Evolutionary conservation across 441 rosid species (phyloP).

Genomic region (Gossypium schwendimanii): DNA sequence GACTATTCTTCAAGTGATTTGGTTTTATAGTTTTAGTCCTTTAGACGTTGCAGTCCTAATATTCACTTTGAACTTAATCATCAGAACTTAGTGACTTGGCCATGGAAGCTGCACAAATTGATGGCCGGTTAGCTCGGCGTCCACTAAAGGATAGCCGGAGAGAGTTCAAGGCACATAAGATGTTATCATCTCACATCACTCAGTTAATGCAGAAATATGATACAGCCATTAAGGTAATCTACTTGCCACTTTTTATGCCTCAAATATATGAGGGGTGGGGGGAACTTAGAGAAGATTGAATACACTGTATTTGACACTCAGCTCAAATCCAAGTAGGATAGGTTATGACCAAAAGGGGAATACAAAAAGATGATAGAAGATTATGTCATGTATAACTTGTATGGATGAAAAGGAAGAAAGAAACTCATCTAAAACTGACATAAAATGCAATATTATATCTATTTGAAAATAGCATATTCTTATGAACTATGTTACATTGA

Average conservation of each 20-base stretch:
- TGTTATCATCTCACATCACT: slow-evolving; percentile 44
- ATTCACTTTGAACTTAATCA: slow-evolving; percentile 8
- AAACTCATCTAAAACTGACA: neutral
- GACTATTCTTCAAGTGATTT: slow-evolving; percentile 11
- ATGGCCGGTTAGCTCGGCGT: slow-evolving; percentile 71
- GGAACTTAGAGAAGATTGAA: neutral
- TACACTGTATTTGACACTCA: neutral
- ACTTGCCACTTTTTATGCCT: neutral
- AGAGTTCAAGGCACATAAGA: slow-evolving; percentile 62
- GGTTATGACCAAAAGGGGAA: neutral
- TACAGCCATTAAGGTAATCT: slow-evolving; percentile 48
- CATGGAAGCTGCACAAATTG: slow-evolving; percentile 58
- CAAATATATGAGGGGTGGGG: neutral
- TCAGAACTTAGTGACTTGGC: slow-evolving; percentile 58
- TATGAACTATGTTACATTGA: neutral
- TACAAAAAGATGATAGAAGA: neutral
- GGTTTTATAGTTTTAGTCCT: neutral
- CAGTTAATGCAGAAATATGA: slow-evolving; percentile 30
- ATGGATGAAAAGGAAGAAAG: neutral
- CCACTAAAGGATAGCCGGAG: slow-evolving; percentile 40
- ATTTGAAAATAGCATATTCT: neutral
- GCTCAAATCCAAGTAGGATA: neutral
- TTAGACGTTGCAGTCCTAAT: neutral
- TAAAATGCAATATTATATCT: neutral
- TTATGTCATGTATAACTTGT: neutral